Percentiles rank a stretch among this genome's conserved stretches.
Conservation (phyloP, 192 early-diverging fungal species). For the Podila verticillata region DNA sequence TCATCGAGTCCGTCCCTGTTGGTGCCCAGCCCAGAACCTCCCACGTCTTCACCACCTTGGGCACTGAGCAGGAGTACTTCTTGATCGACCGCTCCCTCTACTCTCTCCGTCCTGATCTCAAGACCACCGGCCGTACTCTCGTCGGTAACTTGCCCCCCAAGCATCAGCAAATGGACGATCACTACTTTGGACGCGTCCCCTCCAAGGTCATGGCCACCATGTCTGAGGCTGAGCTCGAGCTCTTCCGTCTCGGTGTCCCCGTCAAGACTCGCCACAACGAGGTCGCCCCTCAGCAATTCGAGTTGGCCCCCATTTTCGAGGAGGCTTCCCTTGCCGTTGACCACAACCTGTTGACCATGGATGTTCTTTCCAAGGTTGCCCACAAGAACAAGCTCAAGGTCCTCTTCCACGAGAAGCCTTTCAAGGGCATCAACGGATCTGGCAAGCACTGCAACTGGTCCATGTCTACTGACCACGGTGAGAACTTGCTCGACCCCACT, state of each 20-base stretch:
- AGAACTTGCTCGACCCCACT: slow-evolving; percentile 98
- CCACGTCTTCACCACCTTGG: slow-evolving; percentile 91
- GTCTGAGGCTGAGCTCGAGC: slow-evolving; percentile 94
- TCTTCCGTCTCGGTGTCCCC: slow-evolving; percentile 93
- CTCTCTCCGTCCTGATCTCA: slow-evolving; percentile 93
- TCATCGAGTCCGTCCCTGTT: slow-evolving; percentile 73
- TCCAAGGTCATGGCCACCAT: slow-evolving; percentile 90
- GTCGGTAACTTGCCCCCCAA: slow-evolving; percentile 94
- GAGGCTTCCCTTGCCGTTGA: slow-evolving; percentile 95
- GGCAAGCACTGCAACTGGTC: slow-evolving; percentile 99
- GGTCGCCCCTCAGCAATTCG: slow-evolving; percentile 98
- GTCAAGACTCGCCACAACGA: slow-evolving; percentile 99
- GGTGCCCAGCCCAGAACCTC: slow-evolving; percentile 66
- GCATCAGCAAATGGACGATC: slow-evolving; percentile 99
- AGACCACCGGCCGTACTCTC: slow-evolving; percentile 95
- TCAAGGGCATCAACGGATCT: slow-evolving; percentile 98
- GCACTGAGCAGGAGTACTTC: slow-evolving; percentile 99
- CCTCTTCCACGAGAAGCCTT: slow-evolving; percentile 99
- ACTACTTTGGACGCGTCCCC: slow-evolving; percentile 99
- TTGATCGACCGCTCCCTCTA: slow-evolving; percentile 96
- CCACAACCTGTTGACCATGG: slow-evolving; percentile 99
- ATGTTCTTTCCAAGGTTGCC: slow-evolving; percentile 95
- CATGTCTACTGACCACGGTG: slow-evolving; percentile 91
- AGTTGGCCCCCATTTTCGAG: slow-evolving; percentile 98
- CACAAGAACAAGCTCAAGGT: slow-evolving; percentile 97